Evolutionary conservation across 1,139 yeast genomes (phyloP).

Genomic region (Wickerhamomyces sp.): DNA sequence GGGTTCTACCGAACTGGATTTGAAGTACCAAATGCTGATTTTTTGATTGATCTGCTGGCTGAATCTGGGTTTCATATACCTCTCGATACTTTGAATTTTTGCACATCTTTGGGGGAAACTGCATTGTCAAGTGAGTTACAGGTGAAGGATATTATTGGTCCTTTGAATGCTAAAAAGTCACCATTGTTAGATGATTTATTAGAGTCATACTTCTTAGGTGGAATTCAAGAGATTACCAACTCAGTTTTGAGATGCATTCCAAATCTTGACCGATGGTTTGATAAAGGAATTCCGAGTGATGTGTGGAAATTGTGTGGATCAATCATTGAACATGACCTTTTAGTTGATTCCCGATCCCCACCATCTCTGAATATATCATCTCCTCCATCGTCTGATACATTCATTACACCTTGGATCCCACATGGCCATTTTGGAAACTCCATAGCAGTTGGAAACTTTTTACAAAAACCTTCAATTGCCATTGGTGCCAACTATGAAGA

Average conservation of each 20-base stretch:
- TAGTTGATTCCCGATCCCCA: too few relatives aligned
- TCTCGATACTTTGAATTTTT: conserved; percentile 28
- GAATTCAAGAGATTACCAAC: conserved; percentile 40
- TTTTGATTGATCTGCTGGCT: neutral
- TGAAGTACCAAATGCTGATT: neutral
- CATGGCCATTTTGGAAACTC: conserved; percentile 41
- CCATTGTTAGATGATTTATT: conserved; percentile 39
- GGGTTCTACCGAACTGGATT: conserved; percentile 4
- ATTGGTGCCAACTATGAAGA: conserved; percentile 46
- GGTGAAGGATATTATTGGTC: conserved; percentile 27
- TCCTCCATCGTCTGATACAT: conserved; percentile 9
- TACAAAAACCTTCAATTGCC: conserved; percentile 37
- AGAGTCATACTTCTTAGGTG: conserved; percentile 48
- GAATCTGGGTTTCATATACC: conserved; percentile 26
- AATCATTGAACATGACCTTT: conserved; percentile 10
- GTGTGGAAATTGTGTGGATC: conserved; percentile 42
- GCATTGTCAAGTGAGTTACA: conserved; percentile 42
- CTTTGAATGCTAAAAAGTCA: conserved; percentile 32
- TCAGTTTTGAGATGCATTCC: conserved; percentile 35
- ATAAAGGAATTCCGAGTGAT: conserved; percentile 22
- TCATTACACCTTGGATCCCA: conserved; percentile 27
- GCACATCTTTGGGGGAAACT: conserved; percentile 48
- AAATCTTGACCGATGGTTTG: conserved; percentile 38
- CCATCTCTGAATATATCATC: too few relatives aligned
- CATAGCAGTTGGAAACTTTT: conserved; percentile 35